Conservation (phyloP, 805 yeast species). For the Nakazawaea peltata region DNA sequence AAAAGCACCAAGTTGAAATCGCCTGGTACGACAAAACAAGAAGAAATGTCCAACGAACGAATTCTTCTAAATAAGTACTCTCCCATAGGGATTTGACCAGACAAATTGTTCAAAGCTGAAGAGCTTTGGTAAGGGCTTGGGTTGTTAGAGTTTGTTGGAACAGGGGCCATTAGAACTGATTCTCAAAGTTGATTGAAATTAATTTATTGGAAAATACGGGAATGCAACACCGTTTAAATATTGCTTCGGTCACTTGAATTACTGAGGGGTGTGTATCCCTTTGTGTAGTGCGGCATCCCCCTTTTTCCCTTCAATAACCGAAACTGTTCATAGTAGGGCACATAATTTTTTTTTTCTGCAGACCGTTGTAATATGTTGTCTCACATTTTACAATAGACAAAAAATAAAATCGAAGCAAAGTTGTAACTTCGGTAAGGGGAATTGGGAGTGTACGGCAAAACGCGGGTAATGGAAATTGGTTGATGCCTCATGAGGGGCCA, state of each 20-base stretch:
- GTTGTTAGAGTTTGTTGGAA: slow-evolving; percentile 2
- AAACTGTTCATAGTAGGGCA: too few species aligned
- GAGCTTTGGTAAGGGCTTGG: slow-evolving; percentile 1
- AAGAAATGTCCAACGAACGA: slow-evolving; percentile 43
- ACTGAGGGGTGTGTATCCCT: too few species aligned
- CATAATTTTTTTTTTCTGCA: too few species aligned
- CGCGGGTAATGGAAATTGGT: too few species aligned
- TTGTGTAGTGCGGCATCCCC: too few species aligned
- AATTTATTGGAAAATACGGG: not conserved
- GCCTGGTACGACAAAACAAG: slow-evolving; percentile 76
- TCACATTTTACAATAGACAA: too few species aligned
- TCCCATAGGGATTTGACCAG: slow-evolving; percentile 41
- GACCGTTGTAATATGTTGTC: too few species aligned
- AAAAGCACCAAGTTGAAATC: slow-evolving; percentile 62
- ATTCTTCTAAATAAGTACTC: slow-evolving; percentile 58
- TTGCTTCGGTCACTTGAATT: not conserved
- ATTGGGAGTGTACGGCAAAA: too few species aligned
- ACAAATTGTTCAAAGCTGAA: not conserved
- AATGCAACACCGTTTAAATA: not conserved
- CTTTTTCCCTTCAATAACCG: too few species aligned
- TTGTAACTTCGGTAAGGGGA: too few species aligned
- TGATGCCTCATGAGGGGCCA: too few species aligned
- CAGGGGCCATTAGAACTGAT: slow-evolving; percentile 8
- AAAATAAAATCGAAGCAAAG: too few species aligned
- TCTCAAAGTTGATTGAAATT: not conserved